Evolutionary conservation across 345 rosid species (phyloP), one percentile per base, ranked within the genome.

Genomic region (Lumnitzera racemosa): DNA sequence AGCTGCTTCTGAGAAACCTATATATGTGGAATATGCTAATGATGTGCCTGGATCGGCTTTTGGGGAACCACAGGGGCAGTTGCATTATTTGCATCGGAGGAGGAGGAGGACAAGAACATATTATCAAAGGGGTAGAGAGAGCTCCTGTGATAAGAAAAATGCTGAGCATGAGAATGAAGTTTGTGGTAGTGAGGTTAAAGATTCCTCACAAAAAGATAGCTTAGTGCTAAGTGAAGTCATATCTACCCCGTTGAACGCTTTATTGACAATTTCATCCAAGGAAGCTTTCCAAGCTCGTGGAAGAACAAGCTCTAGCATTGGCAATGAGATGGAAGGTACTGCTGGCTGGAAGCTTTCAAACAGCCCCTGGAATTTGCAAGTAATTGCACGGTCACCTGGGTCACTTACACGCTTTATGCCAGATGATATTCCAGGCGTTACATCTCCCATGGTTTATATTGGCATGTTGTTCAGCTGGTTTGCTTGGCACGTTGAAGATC

Each of bases 401-500:
- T 95, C 99, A 16, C 89, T 95, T 53, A 95, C 99, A 11, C 98
- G 99, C 49, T 95, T 88, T 75, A 90, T 95, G 99, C 96, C 99
- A 15, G 99, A 95, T 80, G 96, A 95, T 73, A 95, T 95, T 59
- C 99, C 96, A 8, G 99, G 99, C 64, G 99, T 95, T 53, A 87
- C 99, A 61, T 88, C 96, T 61, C 98, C 99, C 48, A 90, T 95
- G 98, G 73, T 95, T 61, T 95, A 90, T 73, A 83, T 95, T 47
- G 99, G 98, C 50, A 95, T 95, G 99, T 49, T 95, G 76, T 95
- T 88, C 71, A 95, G 98, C 82, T 95, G 99, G 99, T 95, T 95
- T 82, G 99, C 99, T 57, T 95, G 99, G 98, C 99, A 90, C 66
- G 96, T 95, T 69, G 99, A 95, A 75, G 99, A 95, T 80, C 99